phyloP scores from a whole-genome alignment of 805 yeast genomes.

The Isabelozyma pseudorhagii region DNA sequence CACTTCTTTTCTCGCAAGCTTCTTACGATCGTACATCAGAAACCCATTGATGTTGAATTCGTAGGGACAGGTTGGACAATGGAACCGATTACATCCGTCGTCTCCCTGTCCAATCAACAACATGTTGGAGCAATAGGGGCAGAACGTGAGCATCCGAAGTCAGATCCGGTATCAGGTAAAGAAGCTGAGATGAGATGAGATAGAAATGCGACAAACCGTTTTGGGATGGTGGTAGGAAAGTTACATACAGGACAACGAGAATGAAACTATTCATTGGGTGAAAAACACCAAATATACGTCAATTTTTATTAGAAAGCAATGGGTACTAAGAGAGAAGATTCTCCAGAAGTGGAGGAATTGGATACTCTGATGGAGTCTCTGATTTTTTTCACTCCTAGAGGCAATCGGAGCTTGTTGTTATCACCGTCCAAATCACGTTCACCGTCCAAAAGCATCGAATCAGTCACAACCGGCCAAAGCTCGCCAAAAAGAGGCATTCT shows the following conservation, averaged over 20 bases:
- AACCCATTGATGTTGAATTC: slow-evolving; percentile 84
- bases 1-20: slow-evolving; percentile 80
- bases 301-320: background rate
- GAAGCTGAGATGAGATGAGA: background rate
- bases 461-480: background rate
- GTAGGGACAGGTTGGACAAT: slow-evolving; percentile 94
- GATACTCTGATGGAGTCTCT: slow-evolving; percentile 2
- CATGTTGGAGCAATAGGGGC: slow-evolving; percentile 95
- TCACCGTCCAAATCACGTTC: slow-evolving; percentile 8
- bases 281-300: background rate
- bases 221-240: background rate
- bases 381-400: slow-evolving; percentile 23
- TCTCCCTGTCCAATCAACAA: slow-evolving; percentile 61
- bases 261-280: background rate
- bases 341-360: background rate
- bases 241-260: background rate
- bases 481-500: background rate
- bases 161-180: background rate
- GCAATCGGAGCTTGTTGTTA: slow-evolving; percentile 18
- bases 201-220: background rate
- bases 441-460: slow-evolving; percentile 28
- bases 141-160: slow-evolving; percentile 78
- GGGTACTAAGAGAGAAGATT: background rate
- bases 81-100: slow-evolving; percentile 60
- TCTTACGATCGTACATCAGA: slow-evolving; percentile 81